Evolutionary conservation across 2,329 filamentous ascomycete species (phyloP), one percentile per base, ranked within the genome.

Genomic region (Hypomyces rosellus): DNA sequence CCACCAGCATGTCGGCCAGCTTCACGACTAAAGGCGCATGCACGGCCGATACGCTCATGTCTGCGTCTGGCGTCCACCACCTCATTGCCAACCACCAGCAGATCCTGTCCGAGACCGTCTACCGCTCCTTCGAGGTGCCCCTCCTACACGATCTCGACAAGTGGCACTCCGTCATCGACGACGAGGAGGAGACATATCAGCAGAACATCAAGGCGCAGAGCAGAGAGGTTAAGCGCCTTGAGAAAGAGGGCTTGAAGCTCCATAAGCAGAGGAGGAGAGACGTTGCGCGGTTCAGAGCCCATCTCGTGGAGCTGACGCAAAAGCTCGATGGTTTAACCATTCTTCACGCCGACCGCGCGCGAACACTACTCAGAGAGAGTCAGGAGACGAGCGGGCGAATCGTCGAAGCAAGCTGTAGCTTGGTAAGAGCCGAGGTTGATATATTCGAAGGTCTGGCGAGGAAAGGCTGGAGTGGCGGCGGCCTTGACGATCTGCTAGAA

Each of bases 61-160:
- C 80, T 30, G 78, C 81, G 12, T 78, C 80, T 34, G 83, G 83
- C 34, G 74, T 86, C 38, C 83, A 86, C 62, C 81, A 86, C 59
- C 73, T 86, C 16, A 73, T 85, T 51, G 82, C 82, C 42, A 86
- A 86, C 67, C 83, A 86, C 69, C 80, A 85, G 64, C 81, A 85
- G 61, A 86, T 86, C 58, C 74, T 86, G 3, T 80, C 76, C 55
- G 83, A 86, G 66, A 85, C 81, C 0, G 80, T 86, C 8, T 86
- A 86, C 65, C 74, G 82, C 49, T 75, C 74, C 52, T 86, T 86
- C 63, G 83, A 86, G 65, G 81, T 86, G 36, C 83, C 83, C 4
- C 69, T 86, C 18, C 72, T 86, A n/a, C 81, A 85, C 67, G 83
- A 86, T 66, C 71, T 86, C 30, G 83, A 86, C 64, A 76, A 76